Evolutionary conservation across 352 stramenopile species (phyloP).

Genomic region (Thraustochytrium striatum): DNA sequence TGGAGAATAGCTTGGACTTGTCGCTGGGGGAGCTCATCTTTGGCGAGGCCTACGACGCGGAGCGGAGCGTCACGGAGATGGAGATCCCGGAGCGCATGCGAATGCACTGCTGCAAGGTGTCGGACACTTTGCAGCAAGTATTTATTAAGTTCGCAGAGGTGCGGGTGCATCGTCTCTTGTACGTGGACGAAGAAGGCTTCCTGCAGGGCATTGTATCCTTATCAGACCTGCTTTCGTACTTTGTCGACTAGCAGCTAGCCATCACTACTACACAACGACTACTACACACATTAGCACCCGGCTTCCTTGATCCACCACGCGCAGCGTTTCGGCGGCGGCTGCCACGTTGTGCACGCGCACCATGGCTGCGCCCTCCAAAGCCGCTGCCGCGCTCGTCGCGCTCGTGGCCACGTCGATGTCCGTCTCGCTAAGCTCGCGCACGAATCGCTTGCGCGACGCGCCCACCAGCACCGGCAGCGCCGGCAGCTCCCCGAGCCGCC

Average conservation of each 20-base stretch:
- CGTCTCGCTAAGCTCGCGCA: constrained; percentile 83
- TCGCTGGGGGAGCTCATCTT: constrained; percentile 27
- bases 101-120: constrained; percentile 13
- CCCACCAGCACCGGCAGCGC: constrained; percentile 72
- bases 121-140: constrained; percentile 37
- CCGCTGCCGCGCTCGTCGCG: constrained; percentile 21
- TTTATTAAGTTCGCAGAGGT: constrained; percentile 38
- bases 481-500: constrained; percentile 58
- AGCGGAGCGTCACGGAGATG: not conserved
- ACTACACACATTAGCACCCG: no score
- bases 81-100: constrained; percentile 27
- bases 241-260: not conserved
- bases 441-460: constrained; percentile 93
- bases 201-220: constrained; percentile 16
- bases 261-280: no score
- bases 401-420: constrained; percentile 30
- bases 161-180: not conserved
- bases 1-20: constrained; percentile 36
- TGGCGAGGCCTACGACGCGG: constrained; percentile 13
- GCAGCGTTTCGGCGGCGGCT: constrained; percentile 69
- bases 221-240: constrained; percentile 22
- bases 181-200: constrained; percentile 2
- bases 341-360: constrained; percentile 91
- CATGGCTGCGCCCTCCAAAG: constrained; percentile 69
- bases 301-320: not conserved